A percentile compares a stretch with the other conserved stretches of the same genome.
Evolutionary conservation across 306 rosid genomes (phyloP).

Genomic region (Purshia tridentata): DNA sequence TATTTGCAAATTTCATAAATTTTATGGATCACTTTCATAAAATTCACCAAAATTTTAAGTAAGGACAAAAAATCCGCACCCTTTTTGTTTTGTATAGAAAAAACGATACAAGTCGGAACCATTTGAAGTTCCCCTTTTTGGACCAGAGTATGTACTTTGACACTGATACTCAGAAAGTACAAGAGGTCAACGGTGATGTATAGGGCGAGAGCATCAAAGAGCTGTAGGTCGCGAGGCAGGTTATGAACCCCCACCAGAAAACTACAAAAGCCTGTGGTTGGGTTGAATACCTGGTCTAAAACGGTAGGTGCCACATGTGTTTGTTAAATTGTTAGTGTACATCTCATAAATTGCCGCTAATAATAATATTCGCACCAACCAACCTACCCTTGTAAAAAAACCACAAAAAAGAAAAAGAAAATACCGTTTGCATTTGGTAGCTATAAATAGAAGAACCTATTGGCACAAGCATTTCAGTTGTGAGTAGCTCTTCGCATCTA

Average conservation of each 20-base stretch:
- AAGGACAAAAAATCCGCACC: not conserved
- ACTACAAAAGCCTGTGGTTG: not conserved
- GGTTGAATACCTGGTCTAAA: constrained; percentile 37
- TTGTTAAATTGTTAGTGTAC: constrained; percentile 5
- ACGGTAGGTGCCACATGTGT: constrained; percentile 46
- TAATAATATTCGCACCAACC: constrained; percentile 11
- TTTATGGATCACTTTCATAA: no score
- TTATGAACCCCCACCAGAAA: not conserved
- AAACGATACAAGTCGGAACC: not conserved
- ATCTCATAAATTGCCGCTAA: constrained; percentile 4
- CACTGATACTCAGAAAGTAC: not conserved
- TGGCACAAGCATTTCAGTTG: constrained; percentile 6
- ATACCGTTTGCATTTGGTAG: not conserved
- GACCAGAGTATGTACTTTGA: not conserved
- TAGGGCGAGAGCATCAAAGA: not conserved
- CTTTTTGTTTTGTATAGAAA: not conserved
- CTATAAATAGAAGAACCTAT: constrained; percentile 37
- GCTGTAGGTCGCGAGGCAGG: not conserved
- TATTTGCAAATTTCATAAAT: no score
- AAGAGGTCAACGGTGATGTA: not conserved
- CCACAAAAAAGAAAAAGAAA: constrained; percentile 14
- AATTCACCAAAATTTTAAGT: no score
- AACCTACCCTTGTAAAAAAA: constrained; percentile 23
- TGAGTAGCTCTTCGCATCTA: not conserved
- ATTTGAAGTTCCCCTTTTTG: not conserved